Evolutionary conservation across 169 alveolate genomes (phyloP), one percentile per base, ranked within the genome.

Genomic region (Sarcocystis neurona): DNA sequence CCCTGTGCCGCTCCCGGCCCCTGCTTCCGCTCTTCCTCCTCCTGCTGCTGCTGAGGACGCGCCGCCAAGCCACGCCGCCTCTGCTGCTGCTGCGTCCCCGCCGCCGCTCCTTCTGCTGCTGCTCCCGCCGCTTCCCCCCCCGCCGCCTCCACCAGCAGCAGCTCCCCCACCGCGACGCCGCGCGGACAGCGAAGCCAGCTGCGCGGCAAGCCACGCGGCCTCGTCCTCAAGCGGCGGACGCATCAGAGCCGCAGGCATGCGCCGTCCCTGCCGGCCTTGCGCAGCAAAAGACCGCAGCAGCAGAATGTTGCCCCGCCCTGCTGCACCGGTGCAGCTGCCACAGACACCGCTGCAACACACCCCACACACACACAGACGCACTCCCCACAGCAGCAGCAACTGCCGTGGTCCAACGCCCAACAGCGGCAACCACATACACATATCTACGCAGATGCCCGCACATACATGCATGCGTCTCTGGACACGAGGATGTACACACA

Each of bases 21-120:
- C n/a, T n/a, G n/a, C n/a, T n/a, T n/a, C n/a, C n/a, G 75, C 75
- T 63, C 43, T 39, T 63, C 43, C 75, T 63, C 43, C 75, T 63
- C 43, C 48, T 27, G 68, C 30, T n/a, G 66, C 85, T 10, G 85
- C n/a, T 30, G 63, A 27, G 44, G 32, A n/a, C 75, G 30, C 70
- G 34, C 70, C 87, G 39, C 66, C 48, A 32, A n/a, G 46, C 41
- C 10, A 12, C 34, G 53, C 56, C 80, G 53, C 53, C 53, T 32
- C 50, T 23, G 41, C 53, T 46, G 75, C 87, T 46, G 75, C 44
- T 46, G 60, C 74, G n/a, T 47, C 87, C 58, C 56, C 74, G 75
- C 63, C 20, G 63, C 30, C 63, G 20, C 63, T 53, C 63, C 63
- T 32, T 48, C 53, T 72, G 53, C 80, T 72, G 50, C 80, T 72